A percentile compares a stretch with the other conserved stretches of the same genome.
Evolutionary conservation across 331 rosid genomes (phyloP).

Genomic region (Saraca asoca): DNA sequence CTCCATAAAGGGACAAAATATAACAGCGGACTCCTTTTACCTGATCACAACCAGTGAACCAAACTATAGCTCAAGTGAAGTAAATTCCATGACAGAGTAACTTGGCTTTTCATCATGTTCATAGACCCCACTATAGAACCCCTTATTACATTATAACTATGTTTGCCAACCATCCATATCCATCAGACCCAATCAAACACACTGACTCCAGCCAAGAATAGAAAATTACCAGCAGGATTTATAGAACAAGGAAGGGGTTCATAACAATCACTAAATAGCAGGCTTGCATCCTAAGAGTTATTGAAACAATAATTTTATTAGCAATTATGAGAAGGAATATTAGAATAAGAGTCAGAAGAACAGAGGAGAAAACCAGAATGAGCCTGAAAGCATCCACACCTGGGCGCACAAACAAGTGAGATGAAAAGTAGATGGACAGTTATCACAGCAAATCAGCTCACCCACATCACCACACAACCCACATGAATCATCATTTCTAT

Average conservation of each 20-base stretch:
- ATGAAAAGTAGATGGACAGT: constrained; percentile 94
- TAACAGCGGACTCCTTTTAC: constrained; percentile 1
- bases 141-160: constrained; percentile 3
- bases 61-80: constrained; percentile 27
- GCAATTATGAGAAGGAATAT: constrained; percentile 3
- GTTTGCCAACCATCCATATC: constrained; percentile 10
- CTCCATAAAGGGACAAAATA: not conserved
- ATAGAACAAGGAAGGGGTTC: not conserved
- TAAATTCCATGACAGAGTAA: constrained; percentile 8
- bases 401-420: constrained; percentile 76
- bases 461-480: constrained; percentile 98
- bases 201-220: constrained; percentile 1
- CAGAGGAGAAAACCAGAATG: constrained; percentile 37
- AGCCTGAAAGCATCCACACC: constrained; percentile 55
- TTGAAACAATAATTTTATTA: not conserved
- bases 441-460: constrained; percentile 92
- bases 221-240: constrained; percentile 11
- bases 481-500: constrained; percentile 89
- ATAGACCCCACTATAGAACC: constrained; percentile 10
- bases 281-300: constrained; percentile 11
- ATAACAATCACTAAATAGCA: constrained; percentile 28
- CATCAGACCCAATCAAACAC: constrained; percentile 17
- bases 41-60: constrained; percentile 21
- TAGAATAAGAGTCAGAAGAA: constrained; percentile 20
- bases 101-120: constrained; percentile 29